Conservation (phyloP, 345 rosid genomes). For the Leavenworthia alabamica region DNA sequence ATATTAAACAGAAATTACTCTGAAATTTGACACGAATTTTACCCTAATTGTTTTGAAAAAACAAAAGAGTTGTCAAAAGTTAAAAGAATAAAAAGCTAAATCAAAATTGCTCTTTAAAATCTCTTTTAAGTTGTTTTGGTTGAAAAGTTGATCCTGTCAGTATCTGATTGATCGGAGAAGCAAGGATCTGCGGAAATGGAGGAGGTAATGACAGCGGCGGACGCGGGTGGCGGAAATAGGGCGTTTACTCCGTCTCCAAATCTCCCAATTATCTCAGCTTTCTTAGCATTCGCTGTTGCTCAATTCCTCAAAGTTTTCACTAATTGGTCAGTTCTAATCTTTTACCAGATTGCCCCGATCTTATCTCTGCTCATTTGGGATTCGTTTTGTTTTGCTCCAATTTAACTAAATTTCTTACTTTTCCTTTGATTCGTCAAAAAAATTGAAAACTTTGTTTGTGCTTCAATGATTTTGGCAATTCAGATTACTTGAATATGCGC, state of each 20-base stretch:
- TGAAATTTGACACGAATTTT: neutral
- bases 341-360: neutral
- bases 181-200: constrained; percentile 33
- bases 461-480: neutral
- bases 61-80: neutral
- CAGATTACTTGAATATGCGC: neutral
- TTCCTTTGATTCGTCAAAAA: neutral
- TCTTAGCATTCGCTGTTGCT: constrained; percentile 86
- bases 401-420: neutral
- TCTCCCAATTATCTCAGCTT: constrained; percentile 76
- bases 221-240: constrained; percentile 33
- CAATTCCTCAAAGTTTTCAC: constrained; percentile 97
- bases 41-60: neutral
- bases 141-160: neutral
- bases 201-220: constrained; percentile 58
- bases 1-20: neutral
- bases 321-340: constrained; percentile 57
- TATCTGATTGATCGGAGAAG: neutral
- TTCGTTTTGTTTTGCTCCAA: neutral
- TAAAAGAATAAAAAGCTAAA: neutral
- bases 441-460: neutral
- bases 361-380: neutral
- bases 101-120: neutral
- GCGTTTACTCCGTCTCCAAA: constrained; percentile 32
- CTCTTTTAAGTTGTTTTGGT: neutral